phyloP scores from a whole-genome alignment of 2,329 filamentous ascomycete genomes.

The Calonectria hawksworthii region DNA sequence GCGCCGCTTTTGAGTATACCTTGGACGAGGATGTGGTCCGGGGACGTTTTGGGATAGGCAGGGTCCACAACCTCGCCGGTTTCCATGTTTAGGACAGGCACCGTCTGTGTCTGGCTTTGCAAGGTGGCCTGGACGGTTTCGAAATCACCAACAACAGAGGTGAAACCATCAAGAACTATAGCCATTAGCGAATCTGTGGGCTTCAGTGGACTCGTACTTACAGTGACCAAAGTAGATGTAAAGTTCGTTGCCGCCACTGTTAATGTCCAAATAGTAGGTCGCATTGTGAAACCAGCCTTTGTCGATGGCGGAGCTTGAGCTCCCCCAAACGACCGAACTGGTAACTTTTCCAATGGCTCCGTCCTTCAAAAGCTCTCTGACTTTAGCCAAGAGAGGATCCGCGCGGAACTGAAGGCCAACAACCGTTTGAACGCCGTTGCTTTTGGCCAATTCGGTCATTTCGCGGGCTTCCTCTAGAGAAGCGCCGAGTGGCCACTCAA shows the following conservation, averaged over 20 bases:
- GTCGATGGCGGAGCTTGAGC: slow-evolving; percentile 2
- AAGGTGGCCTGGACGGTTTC: slow-evolving; percentile 17
- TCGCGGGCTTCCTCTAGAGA: slow-evolving; percentile 54
- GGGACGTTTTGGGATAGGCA: slow-evolving; percentile 8
- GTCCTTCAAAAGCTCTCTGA: slow-evolving; percentile 32
- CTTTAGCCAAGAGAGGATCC: slow-evolving; percentile 50
- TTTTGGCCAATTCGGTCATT: slow-evolving; percentile 51
- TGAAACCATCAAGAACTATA: slow-evolving; percentile 27
- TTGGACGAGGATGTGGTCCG: slow-evolving; percentile 25
- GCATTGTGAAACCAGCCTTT: slow-evolving; percentile 11
- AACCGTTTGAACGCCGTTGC: slow-evolving; percentile 53
- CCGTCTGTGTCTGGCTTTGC: neutral
- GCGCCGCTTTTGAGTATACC: slow-evolving; percentile 22
- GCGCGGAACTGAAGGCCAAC: slow-evolving; percentile 63
- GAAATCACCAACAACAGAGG: slow-evolving; percentile 22
- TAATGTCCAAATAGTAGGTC: slow-evolving; percentile 21
- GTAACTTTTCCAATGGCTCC: slow-evolving; percentile 29
- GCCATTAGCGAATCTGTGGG: neutral
- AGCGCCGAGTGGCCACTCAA: slow-evolving; percentile 27
- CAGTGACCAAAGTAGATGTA: slow-evolving; percentile 28
- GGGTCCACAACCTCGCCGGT: slow-evolving; percentile 12
- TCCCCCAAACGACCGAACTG: slow-evolving; percentile 18
- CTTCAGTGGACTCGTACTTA: neutral
- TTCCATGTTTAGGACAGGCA: neutral
- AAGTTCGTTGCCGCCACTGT: slow-evolving; percentile 24